Evolutionary conservation across 805 yeast species (phyloP).

Genomic region (Candida vartiovaarae): DNA sequence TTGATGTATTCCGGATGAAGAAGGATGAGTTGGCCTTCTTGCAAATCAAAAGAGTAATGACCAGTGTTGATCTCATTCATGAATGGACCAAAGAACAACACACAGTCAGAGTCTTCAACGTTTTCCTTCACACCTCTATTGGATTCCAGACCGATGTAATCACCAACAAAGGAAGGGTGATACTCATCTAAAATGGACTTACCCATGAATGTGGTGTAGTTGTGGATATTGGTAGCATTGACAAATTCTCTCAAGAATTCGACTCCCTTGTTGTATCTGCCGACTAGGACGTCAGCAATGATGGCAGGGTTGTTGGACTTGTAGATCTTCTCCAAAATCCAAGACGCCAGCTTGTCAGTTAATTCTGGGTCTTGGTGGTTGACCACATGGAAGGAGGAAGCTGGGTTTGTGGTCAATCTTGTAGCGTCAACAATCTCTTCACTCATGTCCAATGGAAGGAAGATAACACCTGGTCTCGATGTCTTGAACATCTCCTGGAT

Average conservation of each 20-base stretch:
- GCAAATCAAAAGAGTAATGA: conserved; percentile 44
- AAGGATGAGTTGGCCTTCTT: conserved; percentile 35
- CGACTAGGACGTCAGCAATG: conserved; percentile 63
- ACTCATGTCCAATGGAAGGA: conserved; percentile 66
- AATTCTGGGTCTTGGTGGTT: conserved; percentile 15
- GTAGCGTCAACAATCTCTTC: conserved; percentile 34
- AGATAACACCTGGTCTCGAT: conserved; percentile 78
- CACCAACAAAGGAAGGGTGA: conserved; percentile 58
- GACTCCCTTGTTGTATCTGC: conserved; percentile 46
- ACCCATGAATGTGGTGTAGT: conserved; percentile 59
- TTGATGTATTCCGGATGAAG: conserved; percentile 48
- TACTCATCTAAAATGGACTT: conserved; percentile 70
- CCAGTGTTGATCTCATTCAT: conserved; percentile 68
- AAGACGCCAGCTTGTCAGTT: conserved; percentile 32
- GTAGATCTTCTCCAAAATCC: conserved; percentile 46
- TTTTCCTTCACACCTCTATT: conserved; percentile 39
- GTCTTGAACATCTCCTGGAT: conserved; percentile 45
- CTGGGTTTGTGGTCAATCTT: conserved; percentile 26
- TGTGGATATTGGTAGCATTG: conserved; percentile 37
- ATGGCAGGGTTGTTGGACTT: conserved; percentile 52
- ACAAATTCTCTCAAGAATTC: conserved; percentile 43
- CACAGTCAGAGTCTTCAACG: conserved; percentile 54
- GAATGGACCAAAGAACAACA: conserved; percentile 64
- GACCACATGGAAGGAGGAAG: conserved; percentile 24
- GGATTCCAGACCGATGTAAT: conserved; percentile 59